These are phyloP conservation scores for Citrus maxima DNA, from an alignment of 345 rosid genomes.

Conservation along the genomic window DNA sequence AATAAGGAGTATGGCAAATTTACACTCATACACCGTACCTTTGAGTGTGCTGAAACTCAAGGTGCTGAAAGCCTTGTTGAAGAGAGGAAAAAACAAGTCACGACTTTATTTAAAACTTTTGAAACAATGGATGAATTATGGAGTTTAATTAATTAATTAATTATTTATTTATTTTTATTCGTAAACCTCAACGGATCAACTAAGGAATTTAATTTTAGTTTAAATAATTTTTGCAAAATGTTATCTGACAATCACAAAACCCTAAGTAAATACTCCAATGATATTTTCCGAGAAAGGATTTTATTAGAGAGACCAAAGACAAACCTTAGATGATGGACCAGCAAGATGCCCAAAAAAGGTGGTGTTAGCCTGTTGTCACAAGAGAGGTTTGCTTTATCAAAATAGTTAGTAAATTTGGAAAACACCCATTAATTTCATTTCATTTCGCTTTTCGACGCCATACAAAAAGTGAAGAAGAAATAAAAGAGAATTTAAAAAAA, in stretches of 20 bases:
- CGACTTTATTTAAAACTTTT: not conserved
- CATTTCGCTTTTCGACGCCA: not conserved
- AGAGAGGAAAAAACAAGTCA: not conserved
- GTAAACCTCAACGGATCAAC: too few species aligned
- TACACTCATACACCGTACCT: not conserved
- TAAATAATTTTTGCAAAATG: too few species aligned
- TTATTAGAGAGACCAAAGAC: too few species aligned
- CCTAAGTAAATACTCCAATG: too few species aligned
- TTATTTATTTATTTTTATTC: too few species aligned
- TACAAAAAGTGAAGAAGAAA: not conserved
- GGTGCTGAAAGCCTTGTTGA: not conserved
- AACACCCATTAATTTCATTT: slow-evolving; percentile 19
- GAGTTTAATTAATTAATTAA: too few species aligned
- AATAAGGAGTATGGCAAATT: not conserved
- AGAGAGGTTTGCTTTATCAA: not conserved
- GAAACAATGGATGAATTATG: not conserved
- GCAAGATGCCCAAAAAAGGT: not conserved
- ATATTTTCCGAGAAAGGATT: too few species aligned
- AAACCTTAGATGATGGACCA: too few species aligned
- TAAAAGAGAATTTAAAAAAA: not conserved
- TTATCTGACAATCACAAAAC: too few species aligned
- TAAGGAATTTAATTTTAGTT: too few species aligned
- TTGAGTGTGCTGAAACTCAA: not conserved
- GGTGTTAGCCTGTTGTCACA: not conserved
- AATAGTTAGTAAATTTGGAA: not conserved